Base-by-base conservation (phyloP, 176 grass and related monocot species). In the Carex cristatella region DNA sequence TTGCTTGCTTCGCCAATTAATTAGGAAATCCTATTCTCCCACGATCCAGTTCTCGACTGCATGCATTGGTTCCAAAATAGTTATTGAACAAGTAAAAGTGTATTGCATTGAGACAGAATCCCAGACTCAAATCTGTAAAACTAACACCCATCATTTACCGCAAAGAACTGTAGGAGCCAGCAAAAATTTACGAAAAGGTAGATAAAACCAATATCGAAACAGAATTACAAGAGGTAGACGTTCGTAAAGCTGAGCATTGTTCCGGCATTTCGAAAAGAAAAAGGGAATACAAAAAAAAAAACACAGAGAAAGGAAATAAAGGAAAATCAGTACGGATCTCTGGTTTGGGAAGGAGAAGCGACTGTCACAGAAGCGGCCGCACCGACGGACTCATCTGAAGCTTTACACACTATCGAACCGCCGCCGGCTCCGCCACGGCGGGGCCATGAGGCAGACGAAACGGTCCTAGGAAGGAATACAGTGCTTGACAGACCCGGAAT, bases 291-390 rank as follows among this genome's bases (percentile, higher is more conserved):
- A 64, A 40, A 63, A 61, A 81, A 63, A 61, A 81, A 18, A 44
- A 16, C 2, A 27, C 1, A 54, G 0, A 77, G 18, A 77, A 28
- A 37, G 28, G 10, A 40, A 44, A 5, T 8, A 54, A 64, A 54
- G 15, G 44, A 69, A 66, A 33, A 0, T 57, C n/a, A 49, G n/a
- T 83, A 83, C 81, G 81, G 13, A 54, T 83, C 81, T 83, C 81
- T 83, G 10, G 61, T 83, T 64, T 48, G 37, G 32, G 81, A 30
- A 66, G 56, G 79, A 49, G 79, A 65, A 30, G 42, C n/a, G n/a
- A 67, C 63, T 8, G n/a, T 12, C 42, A 82, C 8, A 8, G 38
- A 4, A 82, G 61, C 18, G 40, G 63, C 42, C 3, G 61, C 63
- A 3, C 18, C 61, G 12, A 44, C 61, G 63, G 62, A 5, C 6